A percentile compares a stretch with the other conserved stretches of the same genome.
Evolutionary conservation across 164 flowering plant genomes (phyloP).

Genomic region (Piper longum): DNA sequence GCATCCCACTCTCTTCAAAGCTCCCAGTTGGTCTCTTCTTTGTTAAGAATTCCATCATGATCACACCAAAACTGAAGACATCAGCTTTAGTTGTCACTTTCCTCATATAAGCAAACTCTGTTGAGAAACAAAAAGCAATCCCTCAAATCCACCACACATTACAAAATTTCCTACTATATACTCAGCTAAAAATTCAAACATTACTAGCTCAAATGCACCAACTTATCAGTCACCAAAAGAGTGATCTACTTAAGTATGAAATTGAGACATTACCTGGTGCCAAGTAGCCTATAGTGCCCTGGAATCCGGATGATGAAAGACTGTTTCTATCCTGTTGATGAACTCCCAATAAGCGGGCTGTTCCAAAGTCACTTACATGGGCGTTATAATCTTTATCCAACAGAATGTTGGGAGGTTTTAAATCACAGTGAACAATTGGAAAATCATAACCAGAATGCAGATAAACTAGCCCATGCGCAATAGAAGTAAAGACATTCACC

Average conservation of each 20-base stretch:
- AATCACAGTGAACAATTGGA: conserved; percentile 68
- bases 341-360: conserved; percentile 63
- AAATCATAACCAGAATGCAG: conserved; percentile 57
- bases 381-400: conserved; percentile 48
- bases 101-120: conserved; percentile 81
- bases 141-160: too few relatives aligned
- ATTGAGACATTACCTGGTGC: conserved; percentile 58
- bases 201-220: too few relatives aligned
- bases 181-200: not conserved
- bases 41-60: conserved; percentile 64
- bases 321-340: conserved; percentile 30
- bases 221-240: not conserved
- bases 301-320: conserved; percentile 41
- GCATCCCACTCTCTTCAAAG: conserved; percentile 25
- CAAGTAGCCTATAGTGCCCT: conserved; percentile 85
- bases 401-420: conserved; percentile 49
- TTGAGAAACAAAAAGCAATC: not conserved
- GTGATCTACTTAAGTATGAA: not conserved
- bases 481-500: conserved; percentile 32
- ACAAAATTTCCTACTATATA: too few relatives aligned
- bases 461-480: conserved; percentile 57
- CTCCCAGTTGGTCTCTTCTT: conserved; percentile 55
- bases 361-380: conserved; percentile 88
- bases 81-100: conserved; percentile 63
- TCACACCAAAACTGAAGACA: conserved; percentile 68